Evolutionary conservation across 148 eudicot genomes (phyloP), one percentile per base, ranked within the genome.

Genomic region (Spergularia bocconei): DNA sequence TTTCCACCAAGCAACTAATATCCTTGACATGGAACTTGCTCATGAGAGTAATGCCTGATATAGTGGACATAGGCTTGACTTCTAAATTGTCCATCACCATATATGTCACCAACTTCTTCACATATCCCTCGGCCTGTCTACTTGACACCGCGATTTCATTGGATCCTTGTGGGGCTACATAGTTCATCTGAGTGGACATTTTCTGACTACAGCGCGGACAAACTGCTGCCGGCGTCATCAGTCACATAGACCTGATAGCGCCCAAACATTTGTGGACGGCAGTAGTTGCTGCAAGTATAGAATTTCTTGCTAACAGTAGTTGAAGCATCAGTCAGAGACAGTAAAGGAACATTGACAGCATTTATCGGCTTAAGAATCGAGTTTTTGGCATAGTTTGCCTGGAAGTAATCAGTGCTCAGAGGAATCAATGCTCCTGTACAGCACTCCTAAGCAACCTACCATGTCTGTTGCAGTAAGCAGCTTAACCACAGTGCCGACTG

Each of bases 11-110:
- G 0, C 70, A 25, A 69, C 66, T 17, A 1, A 70, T 12, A 70
- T 75, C 66, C 51, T 39, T 52, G 19, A 79, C 78, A 3, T 52
- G 4, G 15, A 72, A 77, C 67, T 76, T 52, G 19, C 61, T 81
- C 0, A 76, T 67, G 1, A 81, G 63, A 39, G 80, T 51, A 7
- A 77, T 51, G 4, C 52, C 73, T 1, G 77, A 72, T 21, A 81
- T 81, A 0, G 77, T 66, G 15, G 80, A 76, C 83, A 77, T 77
- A 0, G 83, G 80, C 21, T 72, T 77, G 10, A 81, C 74, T 3
- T 59, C 73, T 14, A 81, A 14, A 47, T 81, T 59, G 52, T 80
- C 79, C 83, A 66, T 80, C 44, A 80, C 77, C 79, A 80, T 76
- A 6, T 80, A 80, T 0, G 77, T 76, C 25, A 80, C 79, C 15